These are phyloP conservation scores for Cutaneotrichosporon mucoides DNA, from an alignment of 1,284 basidiomycete genomes.

Conservation along the genomic window DNA sequence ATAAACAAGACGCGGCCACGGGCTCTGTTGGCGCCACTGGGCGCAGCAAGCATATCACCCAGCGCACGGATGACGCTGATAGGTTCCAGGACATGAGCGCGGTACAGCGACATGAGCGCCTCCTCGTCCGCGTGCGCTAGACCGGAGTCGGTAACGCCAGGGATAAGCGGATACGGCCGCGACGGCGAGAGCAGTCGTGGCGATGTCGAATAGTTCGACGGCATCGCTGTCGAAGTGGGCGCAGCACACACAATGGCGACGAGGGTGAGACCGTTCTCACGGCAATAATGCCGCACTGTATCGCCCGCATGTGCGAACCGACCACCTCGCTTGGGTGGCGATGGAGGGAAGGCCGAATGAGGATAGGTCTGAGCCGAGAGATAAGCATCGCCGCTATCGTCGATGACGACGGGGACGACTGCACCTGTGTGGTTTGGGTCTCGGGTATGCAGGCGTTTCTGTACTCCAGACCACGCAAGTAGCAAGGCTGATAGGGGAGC, in stretches of 20 bases:
- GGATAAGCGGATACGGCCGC: slow-evolving; percentile 1
- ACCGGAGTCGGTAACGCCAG: slow-evolving; percentile 10
- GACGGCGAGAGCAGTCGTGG: slow-evolving; percentile 1
- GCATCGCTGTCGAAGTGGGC: too few species aligned
- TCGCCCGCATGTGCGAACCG: slow-evolving; percentile 40
- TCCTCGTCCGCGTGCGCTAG: slow-evolving; percentile 31
- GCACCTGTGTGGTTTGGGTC: slow-evolving; percentile 35
- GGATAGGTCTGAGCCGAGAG: slow-evolving; percentile 7
- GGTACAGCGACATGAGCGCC: slow-evolving; percentile 33
- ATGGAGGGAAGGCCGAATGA: slow-evolving; percentile 10
- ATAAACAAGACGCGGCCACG: slow-evolving; percentile 35
- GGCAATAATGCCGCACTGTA: slow-evolving; percentile 39
- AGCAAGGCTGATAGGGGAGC: slow-evolving; percentile 34
- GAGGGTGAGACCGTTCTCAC: slow-evolving; percentile 32
- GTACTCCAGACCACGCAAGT: slow-evolving; percentile 36
- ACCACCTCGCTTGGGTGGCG: slow-evolving; percentile 15
- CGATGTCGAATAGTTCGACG: neutral
- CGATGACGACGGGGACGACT: slow-evolving; percentile 40
- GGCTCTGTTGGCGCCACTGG: slow-evolving; percentile 6
- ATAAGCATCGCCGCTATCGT: slow-evolving; percentile 27
- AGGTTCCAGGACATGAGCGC: slow-evolving; percentile 38
- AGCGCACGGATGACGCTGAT: slow-evolving; percentile 36
- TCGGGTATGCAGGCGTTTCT: slow-evolving; percentile 33
- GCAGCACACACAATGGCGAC: slow-evolving; percentile 34
- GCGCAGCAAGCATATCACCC: slow-evolving; percentile 28